These are phyloP conservation scores for Hypsizygus marmoreus DNA, from an alignment of 768 basidiomycete species.

Conservation along the genomic window DNA sequence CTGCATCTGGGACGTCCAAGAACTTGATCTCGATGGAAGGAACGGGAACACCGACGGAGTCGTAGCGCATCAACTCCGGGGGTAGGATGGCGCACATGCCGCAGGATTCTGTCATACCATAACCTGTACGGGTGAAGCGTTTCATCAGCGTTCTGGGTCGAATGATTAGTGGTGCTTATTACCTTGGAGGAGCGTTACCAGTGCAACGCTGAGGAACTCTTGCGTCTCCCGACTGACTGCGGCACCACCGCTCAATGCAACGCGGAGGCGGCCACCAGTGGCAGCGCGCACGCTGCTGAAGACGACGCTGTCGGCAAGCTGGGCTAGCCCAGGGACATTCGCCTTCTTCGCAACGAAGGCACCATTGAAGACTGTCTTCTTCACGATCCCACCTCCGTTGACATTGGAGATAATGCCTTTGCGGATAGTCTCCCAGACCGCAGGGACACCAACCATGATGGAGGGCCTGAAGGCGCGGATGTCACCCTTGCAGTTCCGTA, in stretches of 20 bases:
- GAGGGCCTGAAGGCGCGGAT: slow-evolving; percentile 79
- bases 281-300: slow-evolving; percentile 76
- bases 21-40: slow-evolving; percentile 91
- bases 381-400: slow-evolving; percentile 62
- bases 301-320: slow-evolving; percentile 74
- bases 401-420: slow-evolving; percentile 91
- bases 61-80: slow-evolving; percentile 76
- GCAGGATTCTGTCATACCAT: slow-evolving; percentile 96
- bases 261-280: slow-evolving; percentile 85
- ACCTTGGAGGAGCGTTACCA: slow-evolving; percentile 90
- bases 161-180: neutral
- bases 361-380: slow-evolving; percentile 77
- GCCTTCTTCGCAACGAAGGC: slow-evolving; percentile 78
- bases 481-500: slow-evolving; percentile 85
- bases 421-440: slow-evolving; percentile 95
- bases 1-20: slow-evolving; percentile 79
- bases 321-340: slow-evolving; percentile 62
- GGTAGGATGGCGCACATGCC: slow-evolving; percentile 90
- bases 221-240: slow-evolving; percentile 86
- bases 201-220: slow-evolving; percentile 80
- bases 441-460: slow-evolving; percentile 95
- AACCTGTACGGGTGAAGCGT: slow-evolving; percentile 49
- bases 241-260: slow-evolving; percentile 84
- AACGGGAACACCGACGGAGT: slow-evolving; percentile 81
- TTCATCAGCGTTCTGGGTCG: no score